A percentile compares a stretch with the other conserved stretches of the same genome.
Conservation (phyloP, 1,139 yeast species). For the Schwanniomyces etchellsii region DNA sequence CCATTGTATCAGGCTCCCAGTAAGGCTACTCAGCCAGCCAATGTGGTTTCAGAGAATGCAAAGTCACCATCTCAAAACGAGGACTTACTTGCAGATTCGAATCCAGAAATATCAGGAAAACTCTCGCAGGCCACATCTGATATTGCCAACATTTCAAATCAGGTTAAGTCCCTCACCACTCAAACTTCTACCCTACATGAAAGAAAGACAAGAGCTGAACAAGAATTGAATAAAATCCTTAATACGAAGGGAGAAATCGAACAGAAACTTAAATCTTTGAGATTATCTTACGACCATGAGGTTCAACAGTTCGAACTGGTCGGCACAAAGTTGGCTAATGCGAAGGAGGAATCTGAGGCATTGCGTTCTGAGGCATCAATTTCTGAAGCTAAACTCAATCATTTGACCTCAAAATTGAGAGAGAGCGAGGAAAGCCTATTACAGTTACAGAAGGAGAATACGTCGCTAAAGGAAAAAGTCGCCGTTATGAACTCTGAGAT, state of each 20-base stretch:
- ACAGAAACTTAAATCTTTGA: slow-evolving; percentile 56
- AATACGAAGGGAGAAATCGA: slow-evolving; percentile 68
- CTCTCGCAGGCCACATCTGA: slow-evolving; percentile 79
- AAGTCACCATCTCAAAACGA: slow-evolving; percentile 19
- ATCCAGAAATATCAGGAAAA: slow-evolving; percentile 54
- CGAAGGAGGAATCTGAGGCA: slow-evolving; percentile 66
- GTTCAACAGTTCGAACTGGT: slow-evolving; percentile 69
- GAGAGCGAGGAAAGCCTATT: slow-evolving; percentile 57
- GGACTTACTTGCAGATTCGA: slow-evolving; percentile 52
- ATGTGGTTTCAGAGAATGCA: slow-evolving; percentile 4
- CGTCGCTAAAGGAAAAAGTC: slow-evolving; percentile 60
- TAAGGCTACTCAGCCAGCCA: slow-evolving; percentile 9
- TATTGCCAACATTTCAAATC: slow-evolving; percentile 81
- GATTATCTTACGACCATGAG: slow-evolving; percentile 73
- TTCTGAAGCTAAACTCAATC: slow-evolving; percentile 76
- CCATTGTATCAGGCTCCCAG: slow-evolving; percentile 7
- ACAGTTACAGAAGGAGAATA: slow-evolving; percentile 61
- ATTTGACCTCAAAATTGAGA: slow-evolving; percentile 63
- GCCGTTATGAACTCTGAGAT: slow-evolving; percentile 64
- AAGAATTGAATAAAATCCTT: slow-evolving; percentile 63
- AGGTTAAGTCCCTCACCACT: slow-evolving; percentile 68
- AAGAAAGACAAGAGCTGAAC: slow-evolving; percentile 69
- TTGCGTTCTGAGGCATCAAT: slow-evolving; percentile 72
- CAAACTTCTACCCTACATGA: slow-evolving; percentile 71
- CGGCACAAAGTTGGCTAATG: slow-evolving; percentile 51